A percentile compares a stretch with the other conserved stretches of the same genome.
Conservation (phyloP, 179 eudicot species). For the Beta macrorhiza region DNA sequence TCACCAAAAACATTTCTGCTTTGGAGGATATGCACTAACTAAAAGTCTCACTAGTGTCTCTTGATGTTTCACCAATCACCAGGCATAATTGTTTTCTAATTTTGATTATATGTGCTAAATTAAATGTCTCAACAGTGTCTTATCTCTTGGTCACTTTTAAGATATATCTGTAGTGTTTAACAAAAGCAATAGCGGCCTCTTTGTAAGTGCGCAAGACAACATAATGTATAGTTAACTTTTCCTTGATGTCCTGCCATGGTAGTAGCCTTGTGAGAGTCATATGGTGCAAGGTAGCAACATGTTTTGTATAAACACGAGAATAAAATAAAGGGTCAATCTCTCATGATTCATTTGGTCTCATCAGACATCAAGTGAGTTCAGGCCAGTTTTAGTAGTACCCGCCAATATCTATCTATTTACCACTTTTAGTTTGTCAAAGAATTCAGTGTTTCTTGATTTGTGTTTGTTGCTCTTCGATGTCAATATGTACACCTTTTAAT, state of each 20-base stretch:
- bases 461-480: background rate
- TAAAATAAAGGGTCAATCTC: background rate
- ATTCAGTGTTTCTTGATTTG: background rate
- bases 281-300: background rate
- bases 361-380: background rate
- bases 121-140: background rate
- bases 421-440: background rate
- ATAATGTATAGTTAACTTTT: background rate
- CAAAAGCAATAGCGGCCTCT: background rate
- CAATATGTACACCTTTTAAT: background rate
- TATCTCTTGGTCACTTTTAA: too few relatives aligned
- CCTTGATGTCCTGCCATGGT: background rate
- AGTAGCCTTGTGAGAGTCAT: background rate
- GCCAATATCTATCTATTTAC: background rate
- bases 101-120: background rate
- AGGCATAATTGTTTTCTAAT: background rate
- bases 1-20: background rate
- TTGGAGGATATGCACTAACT: background rate
- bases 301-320: background rate
- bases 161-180: background rate
- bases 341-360: background rate
- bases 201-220: background rate
- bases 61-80: background rate
- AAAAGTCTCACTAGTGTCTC: too few relatives aligned
- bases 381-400: background rate